Conservation (phyloP, 1,284 basidiomycete genomes). For the Cutaneotrichosporon cavernicola region DNA sequence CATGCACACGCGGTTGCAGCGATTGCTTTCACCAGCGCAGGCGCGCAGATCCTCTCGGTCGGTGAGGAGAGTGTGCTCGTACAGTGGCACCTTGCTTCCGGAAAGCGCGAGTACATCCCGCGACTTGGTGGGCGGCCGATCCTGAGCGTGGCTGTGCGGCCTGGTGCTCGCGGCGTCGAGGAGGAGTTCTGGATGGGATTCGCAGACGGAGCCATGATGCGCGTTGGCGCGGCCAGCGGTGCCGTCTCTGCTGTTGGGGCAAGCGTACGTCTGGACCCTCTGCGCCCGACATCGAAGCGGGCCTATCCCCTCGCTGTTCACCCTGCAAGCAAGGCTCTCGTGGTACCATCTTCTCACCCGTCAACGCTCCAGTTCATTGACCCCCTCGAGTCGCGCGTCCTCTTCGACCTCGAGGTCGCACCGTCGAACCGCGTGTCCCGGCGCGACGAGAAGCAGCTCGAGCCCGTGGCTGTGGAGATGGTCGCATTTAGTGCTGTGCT, state of each 20-base stretch:
- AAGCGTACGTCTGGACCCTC: slow-evolving; percentile 46
- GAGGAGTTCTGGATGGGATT: slow-evolving; percentile 86
- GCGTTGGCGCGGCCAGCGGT: slow-evolving; percentile 74
- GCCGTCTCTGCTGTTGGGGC: slow-evolving; percentile 66
- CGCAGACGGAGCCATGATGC: slow-evolving; percentile 76
- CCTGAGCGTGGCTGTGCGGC: slow-evolving; percentile 63
- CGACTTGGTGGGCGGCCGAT: slow-evolving; percentile 82
- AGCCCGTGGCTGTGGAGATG: slow-evolving; percentile 73
- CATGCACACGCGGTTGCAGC: slow-evolving; percentile 94
- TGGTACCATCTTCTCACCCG: slow-evolving; percentile 89
- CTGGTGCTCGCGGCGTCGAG: slow-evolving; percentile 58
- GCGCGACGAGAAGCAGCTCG: slow-evolving; percentile 73
- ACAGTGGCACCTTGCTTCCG: slow-evolving; percentile 86
- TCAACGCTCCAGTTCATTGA: slow-evolving; percentile 92
- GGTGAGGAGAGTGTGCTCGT: slow-evolving; percentile 95
- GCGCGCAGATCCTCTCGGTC: slow-evolving; percentile 88
- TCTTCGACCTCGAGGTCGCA: slow-evolving; percentile 87
- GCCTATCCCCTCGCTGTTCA: slow-evolving; percentile 64
- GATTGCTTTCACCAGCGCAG: slow-evolving; percentile 82
- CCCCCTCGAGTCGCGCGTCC: slow-evolving; percentile 65
- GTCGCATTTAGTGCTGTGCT: slow-evolving; percentile 62
- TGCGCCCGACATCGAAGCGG: slow-evolving; percentile 33
- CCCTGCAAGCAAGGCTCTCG: slow-evolving; percentile 66
- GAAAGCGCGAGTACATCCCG: slow-evolving; percentile 86
- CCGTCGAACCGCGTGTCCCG: slow-evolving; percentile 89